Conservation (phyloP, 192 early-diverging fungal species). For the Backusella macrospora region DNA sequence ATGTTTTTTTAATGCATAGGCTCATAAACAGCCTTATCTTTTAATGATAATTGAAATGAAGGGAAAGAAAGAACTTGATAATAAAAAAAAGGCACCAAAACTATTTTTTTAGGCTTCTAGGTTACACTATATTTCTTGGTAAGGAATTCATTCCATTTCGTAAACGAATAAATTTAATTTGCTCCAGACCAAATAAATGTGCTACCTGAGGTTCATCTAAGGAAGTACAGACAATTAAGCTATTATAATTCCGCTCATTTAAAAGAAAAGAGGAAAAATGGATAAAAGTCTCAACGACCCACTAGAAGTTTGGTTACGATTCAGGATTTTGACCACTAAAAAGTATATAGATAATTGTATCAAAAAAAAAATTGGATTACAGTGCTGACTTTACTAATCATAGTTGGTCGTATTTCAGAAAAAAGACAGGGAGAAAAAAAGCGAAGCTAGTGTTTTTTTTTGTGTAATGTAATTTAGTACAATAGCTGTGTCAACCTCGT, state of each 20-base stretch:
- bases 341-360: constrained; percentile 72
- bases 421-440: constrained; percentile 91
- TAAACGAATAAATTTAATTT: constrained; percentile 70
- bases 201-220: constrained; percentile 65
- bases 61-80: background rate
- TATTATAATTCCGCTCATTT: constrained; percentile 5
- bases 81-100: background rate
- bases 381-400: constrained; percentile 91
- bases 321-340: constrained; percentile 63
- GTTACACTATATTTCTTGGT: constrained; percentile 27
- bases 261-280: background rate
- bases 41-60: background rate
- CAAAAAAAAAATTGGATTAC: constrained; percentile 86
- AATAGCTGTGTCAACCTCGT: constrained; percentile 1
- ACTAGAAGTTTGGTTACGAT: constrained; percentile 64
- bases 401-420: constrained; percentile 88
- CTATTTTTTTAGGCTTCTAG: background rate
- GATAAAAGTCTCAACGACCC: constrained; percentile 27
- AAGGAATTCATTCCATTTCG: constrained; percentile 67
- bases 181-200: constrained; percentile 85
- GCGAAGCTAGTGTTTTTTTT: constrained; percentile 82
- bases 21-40: background rate
- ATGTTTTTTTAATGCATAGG: background rate
- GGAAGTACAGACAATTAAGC: constrained; percentile 9
- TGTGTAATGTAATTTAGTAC: constrained; percentile 19